Evolutionary conservation across 2,329 filamentous ascomycete species (phyloP).

Genomic region (Chaetomiaceae sp.): DNA sequence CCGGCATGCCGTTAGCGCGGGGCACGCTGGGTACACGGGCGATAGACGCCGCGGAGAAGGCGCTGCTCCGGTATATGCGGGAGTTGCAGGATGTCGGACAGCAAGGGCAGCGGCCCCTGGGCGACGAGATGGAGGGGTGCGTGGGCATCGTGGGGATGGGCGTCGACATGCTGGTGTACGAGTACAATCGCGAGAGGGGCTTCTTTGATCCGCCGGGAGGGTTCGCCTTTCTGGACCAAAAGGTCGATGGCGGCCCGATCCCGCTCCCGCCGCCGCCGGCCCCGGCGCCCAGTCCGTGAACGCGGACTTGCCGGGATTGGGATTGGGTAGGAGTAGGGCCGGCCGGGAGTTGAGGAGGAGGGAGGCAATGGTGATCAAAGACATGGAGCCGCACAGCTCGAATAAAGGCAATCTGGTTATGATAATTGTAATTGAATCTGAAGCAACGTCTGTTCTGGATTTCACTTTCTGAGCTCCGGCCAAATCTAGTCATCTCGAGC

Average conservation of each 20-base stretch:
- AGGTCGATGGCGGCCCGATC: background rate
- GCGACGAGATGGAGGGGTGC: background rate
- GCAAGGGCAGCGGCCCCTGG: background rate
- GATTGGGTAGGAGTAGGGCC: too few relatives aligned
- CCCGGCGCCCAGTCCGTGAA: too few relatives aligned
- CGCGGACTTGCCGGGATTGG: too few relatives aligned
- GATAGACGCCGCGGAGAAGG: conserved; percentile 3
- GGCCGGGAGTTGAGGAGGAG: too few relatives aligned
- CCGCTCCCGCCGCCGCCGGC: too few relatives aligned
- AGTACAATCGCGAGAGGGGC: background rate
- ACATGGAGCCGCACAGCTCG: too few relatives aligned
- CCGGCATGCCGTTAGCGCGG: background rate
- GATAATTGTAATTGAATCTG: too few relatives aligned
- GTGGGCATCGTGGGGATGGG: conserved; percentile 2
- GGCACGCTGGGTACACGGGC: conserved; percentile 3
- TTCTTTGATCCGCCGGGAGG: conserved; percentile 7
- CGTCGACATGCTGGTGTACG: conserved; percentile 7
- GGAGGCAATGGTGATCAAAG: too few relatives aligned
- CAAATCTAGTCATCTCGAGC: too few relatives aligned
- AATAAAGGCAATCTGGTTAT: too few relatives aligned
- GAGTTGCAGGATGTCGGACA: background rate
- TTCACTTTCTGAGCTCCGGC: too few relatives aligned
- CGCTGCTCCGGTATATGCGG: background rate
- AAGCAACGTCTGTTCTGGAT: too few relatives aligned
- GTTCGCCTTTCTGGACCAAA: background rate